These are phyloP conservation scores for Saturnispora gosingensis DNA, from an alignment of 805 yeast genomes.

Conservation along the genomic window DNA sequence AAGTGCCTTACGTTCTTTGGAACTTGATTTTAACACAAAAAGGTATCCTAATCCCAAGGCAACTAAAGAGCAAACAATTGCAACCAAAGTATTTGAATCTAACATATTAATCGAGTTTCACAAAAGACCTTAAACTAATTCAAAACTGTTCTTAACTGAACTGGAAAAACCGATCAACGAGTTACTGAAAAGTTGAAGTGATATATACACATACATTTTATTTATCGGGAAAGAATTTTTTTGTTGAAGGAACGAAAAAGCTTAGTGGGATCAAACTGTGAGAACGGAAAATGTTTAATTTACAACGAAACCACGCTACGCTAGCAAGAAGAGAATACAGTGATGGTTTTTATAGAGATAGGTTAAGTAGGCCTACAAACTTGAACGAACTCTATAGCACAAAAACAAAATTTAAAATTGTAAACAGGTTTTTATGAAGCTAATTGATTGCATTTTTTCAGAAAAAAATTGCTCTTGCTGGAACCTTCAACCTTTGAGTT, in stretches of 20 bases:
- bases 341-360: no score
- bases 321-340: neutral
- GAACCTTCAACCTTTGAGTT: no score
- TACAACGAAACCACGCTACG: neutral
- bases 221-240: neutral
- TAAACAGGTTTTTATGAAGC: neutral
- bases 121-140: no score
- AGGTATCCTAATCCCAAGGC: conserved; percentile 18
- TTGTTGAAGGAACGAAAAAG: neutral
- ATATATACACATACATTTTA: neutral
- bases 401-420: no score
- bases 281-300: neutral
- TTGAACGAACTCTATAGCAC: neutral
- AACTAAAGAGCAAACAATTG: conserved; percentile 8
- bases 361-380: neutral
- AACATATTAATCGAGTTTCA: neutral
- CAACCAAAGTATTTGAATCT: conserved; percentile 1
- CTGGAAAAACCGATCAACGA: neutral
- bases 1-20: conserved; percentile 40
- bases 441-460: no score
- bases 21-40: conserved; percentile 6
- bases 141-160: neutral
- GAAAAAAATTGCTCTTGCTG: no score
- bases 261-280: neutral
- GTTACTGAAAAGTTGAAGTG: neutral